Base-by-base conservation (phyloP, 2,329 filamentous ascomycete genomes). In the Bisporella sp. region DNA sequence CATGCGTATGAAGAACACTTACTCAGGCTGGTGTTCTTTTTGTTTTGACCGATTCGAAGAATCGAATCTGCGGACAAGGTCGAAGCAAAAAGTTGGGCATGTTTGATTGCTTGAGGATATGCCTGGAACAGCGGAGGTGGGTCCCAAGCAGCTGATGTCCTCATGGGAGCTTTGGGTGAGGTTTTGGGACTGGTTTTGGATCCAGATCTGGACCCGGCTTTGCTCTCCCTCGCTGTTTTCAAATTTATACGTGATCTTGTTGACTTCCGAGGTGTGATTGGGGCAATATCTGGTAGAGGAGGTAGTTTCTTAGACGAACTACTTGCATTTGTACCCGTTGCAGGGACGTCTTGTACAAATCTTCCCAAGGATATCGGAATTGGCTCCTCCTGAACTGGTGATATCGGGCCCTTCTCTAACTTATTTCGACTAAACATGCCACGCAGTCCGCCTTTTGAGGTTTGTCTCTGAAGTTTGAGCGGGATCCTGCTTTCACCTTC, bases 81-180 rank as follows among this genome's bases (percentile, higher is more conserved):
- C 37, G 85, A 84, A 12, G 85, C 78, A 30, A 83, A 78, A 3
- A 95, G 72, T 12, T 78, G 81, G 8, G 81, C 82, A 65, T 93
- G 81, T 62, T 87, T 90, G 57, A 89, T 77, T 3, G 89, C 82
- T 67, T 95, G 90, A 0, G 88, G 85, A 64, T 90, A 95, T 9
- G 88, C 89, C 65, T 95, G 87, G 66, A 91, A 95, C 9, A 96
- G 71, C 2, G 89, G 87, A 5, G 89, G 87, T 12, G 84, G 78
- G 50, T 80, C 77, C 83, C 83, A 88, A 9, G 59, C 62, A 51
- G 60, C 49, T 13, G 58, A 57, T 8, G 56, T 54, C 7, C 59
- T 51, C 7, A 55, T 52, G 35, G 52, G 56, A 30, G 30, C n/a
- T 47, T 52, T 58, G 30, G 51, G 21, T 11, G 55, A 48, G 5